Base-by-base conservation (phyloP, 2,329 filamentous ascomycete genomes). In the Colletotrichum gloeosporioides region DNA sequence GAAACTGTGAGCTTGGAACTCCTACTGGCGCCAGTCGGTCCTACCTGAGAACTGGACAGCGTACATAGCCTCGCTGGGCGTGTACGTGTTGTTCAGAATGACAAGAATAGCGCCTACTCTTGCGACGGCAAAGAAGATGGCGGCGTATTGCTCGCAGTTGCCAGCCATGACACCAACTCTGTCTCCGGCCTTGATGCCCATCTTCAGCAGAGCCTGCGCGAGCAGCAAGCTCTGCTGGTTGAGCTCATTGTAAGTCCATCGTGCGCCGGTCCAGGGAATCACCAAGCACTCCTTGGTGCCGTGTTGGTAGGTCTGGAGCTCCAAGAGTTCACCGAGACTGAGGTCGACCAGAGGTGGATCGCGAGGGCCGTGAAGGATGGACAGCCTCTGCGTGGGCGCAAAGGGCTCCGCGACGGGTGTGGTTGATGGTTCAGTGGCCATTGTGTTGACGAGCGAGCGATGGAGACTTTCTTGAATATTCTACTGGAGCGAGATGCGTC, bases 41-140 rank as follows among this genome's bases (percentile, higher is more conserved):
- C 79, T 84, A 93, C 92, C 92, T 18, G 93, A 92, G 81, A 95
- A 95, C 71, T 90, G 89, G 32, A 96, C 84, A 12, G 93, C 94
- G 83, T 94, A 93, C 82, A 92, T 89, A 64, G 93, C 92, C 84
- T 96, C 94, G 2, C 90, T 91, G 3, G 92, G 89, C 2, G 94
- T 96, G 82, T 96, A 96, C 0, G 94, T 96, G 85, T 95, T 96
- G 86, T 96, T 96, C 78, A 96, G 86, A 61, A 96, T 95, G 32
- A 96, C 94, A 69, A 96, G 87, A 62, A 94, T 92, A 63, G 90
- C 92, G 12, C 93, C 93, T 22, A 94, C 89, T 63, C 91, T 89
- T 55, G 92, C 92, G 13, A 92, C 93, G 5, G 93, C 93, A 79
- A 95, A 95, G 87, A 95, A 95, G 18, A 95, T 89, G 4, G 93